Evolutionary conservation across 495 filamentous ascomycete species (phyloP), one percentile per base, ranked within the genome.

Genomic region (Durotheca rogersii): DNA sequence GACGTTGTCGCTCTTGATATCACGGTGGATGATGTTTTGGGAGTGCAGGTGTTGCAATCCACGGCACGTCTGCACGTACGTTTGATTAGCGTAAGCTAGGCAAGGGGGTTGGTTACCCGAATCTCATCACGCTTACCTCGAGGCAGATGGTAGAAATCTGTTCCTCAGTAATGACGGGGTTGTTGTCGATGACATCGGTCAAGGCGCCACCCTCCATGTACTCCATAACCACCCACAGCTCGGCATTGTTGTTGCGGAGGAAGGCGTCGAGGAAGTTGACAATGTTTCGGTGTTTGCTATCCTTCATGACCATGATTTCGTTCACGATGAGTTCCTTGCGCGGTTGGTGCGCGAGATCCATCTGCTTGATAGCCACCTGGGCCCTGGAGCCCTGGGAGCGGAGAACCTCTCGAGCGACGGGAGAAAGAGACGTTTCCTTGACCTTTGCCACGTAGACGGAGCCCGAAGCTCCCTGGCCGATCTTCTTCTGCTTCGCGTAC

Each of bases 281-380:
- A 71, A 98, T 97, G 68, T 98, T 98, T 16, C 88, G 81, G 67
- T 97, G 91, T 64, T 90, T 88, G 74, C 88, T 95, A 70, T 97
- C 94, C 73, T 96, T 96, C 93, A 98, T 98, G 41, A 98, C 93
- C 70, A 97, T 89, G 60, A 98, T 98, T 60, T 98, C 93, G 65
- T 98, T 98, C 30, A 98, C 93, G 64, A 98, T 98, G 60, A 98
- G 73, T 75, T 98, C 93, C 81, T 98, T 98, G 17, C 93, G 79
- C 33, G 93, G 93, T 69, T 98, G 93, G 67, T 95, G 91, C 6
- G 90, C 88, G 42, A 98, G 78, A 73, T 98, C 94, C 93, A 98
- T 98, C 73, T 98, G 93, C 71, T 98, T 98, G 66, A 98, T 97
- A 14, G 94, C 93, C 31, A 98, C 93, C 60, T 95, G 86, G 31